Conservation (phyloP, 176 grass and related monocot genomes). For the Phyllostachys edulis region DNA sequence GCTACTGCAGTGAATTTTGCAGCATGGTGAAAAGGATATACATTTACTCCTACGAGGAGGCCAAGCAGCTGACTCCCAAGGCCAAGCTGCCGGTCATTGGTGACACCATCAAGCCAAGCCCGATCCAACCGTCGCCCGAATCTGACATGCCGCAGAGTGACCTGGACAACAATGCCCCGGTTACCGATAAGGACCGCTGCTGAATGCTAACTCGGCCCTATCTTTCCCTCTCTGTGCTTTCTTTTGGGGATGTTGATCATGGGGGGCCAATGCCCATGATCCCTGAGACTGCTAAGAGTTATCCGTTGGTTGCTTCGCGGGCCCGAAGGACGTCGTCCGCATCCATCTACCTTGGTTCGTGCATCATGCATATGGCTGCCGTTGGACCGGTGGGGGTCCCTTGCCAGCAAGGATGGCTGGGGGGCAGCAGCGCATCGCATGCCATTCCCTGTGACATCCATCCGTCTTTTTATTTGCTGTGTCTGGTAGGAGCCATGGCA, state of each 20-base stretch:
- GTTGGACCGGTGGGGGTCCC: conserved; percentile 23
- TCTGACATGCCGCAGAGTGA: conserved; percentile 38
- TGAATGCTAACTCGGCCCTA: conserved; percentile 38
- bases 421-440: background rate
- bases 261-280: conserved; percentile 45
- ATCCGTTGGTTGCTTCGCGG: conserved; percentile 26
- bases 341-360: conserved; percentile 28
- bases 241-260: conserved; percentile 24
- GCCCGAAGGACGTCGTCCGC: conserved; percentile 13
- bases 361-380: background rate
- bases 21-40: conserved; percentile 71
- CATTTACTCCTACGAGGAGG: conserved; percentile 77
- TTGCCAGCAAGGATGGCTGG: conserved; percentile 28
- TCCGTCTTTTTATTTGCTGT: conserved; percentile 30
- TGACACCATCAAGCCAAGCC: conserved; percentile 40
- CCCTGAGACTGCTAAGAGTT: conserved; percentile 36
- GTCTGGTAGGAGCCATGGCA: conserved; percentile 26
- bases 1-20: conserved; percentile 63
- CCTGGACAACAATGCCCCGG: conserved; percentile 11
- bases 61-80: conserved; percentile 55
- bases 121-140: conserved; percentile 31
- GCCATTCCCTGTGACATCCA: conserved; percentile 11
- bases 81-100: conserved; percentile 41
- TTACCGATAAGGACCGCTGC: conserved; percentile 44
- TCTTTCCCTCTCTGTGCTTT: background rate